Evolutionary conservation across 1,284 basidiomycete genomes (phyloP).

Genomic region (Entoloma clypeatum): DNA sequence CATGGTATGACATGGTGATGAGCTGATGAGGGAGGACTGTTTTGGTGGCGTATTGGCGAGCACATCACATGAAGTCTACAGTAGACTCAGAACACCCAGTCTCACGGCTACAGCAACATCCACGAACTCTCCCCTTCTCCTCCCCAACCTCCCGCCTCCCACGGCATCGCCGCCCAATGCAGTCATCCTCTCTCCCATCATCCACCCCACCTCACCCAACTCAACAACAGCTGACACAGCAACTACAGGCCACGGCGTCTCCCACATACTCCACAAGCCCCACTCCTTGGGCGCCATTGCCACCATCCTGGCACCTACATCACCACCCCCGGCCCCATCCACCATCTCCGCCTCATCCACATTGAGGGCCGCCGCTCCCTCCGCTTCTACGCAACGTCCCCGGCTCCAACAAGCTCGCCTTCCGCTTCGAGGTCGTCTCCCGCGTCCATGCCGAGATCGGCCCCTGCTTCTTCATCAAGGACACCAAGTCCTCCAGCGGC

Average conservation of each 20-base stretch:
- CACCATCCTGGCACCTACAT: slow-evolving; percentile 12
- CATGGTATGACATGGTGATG: no score
- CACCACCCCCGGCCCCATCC: background rate
- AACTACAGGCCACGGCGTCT: slow-evolving; percentile 33
- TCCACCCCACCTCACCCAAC: slow-evolving; percentile 16
- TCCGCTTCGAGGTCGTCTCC: slow-evolving; percentile 95
- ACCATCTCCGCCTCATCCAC: slow-evolving; percentile 9
- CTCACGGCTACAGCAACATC: slow-evolving; percentile 31
- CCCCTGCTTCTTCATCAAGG: slow-evolving; percentile 81
- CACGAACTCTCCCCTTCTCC: slow-evolving; percentile 35
- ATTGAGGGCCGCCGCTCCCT: slow-evolving; percentile 6
- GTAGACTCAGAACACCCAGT: no score
- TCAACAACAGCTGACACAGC: slow-evolving; percentile 21
- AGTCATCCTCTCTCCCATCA: slow-evolving; percentile 17
- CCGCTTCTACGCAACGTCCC: slow-evolving; percentile 47
- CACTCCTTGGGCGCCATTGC: slow-evolving; percentile 44
- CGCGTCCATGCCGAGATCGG: slow-evolving; percentile 90
- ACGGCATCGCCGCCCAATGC: slow-evolving; percentile 13
- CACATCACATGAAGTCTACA: no score
- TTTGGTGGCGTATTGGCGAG: no score
- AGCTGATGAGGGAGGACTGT: no score
- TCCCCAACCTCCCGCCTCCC: slow-evolving; percentile 27
- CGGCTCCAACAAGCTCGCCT: slow-evolving; percentile 83
- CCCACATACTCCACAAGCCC: slow-evolving; percentile 47
- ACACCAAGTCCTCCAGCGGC: slow-evolving; percentile 88